Conservation (phyloP, 2,329 filamentous ascomycete genomes). For the Byssochlamys sp. region DNA sequence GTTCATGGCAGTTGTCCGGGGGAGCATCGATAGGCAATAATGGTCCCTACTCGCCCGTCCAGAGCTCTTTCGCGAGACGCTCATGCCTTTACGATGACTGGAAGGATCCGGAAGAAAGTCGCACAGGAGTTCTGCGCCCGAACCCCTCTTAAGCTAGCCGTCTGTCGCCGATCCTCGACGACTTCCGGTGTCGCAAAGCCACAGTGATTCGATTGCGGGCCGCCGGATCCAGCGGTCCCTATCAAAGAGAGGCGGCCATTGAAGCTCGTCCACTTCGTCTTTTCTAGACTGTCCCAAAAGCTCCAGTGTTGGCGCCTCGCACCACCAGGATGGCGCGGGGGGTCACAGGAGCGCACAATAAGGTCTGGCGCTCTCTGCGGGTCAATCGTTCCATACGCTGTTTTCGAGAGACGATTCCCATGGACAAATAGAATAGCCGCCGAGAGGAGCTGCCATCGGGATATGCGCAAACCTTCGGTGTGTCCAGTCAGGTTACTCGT, state of each 20-base stretch:
- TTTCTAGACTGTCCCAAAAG: neutral
- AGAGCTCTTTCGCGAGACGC: neutral
- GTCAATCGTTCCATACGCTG: neutral
- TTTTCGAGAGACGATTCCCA: constrained; percentile 8
- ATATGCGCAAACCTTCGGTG: constrained; percentile 5
- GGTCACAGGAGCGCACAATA: constrained; percentile 10
- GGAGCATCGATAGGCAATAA: neutral
- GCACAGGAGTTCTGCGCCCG: neutral
- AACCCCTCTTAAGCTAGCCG: constrained; percentile 1
- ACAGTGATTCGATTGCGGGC: constrained; percentile 17
- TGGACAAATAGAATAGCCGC: constrained; percentile 4
- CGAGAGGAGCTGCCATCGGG: constrained; percentile 4
- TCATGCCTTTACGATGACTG: neutral
- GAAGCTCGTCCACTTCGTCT: constrained; percentile 8
- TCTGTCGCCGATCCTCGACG: constrained; percentile 1
- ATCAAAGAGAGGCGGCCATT: constrained; percentile 15
- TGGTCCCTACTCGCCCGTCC: neutral
- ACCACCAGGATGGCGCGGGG: neutral
- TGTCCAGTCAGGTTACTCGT: constrained; percentile 2
- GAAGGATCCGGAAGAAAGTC: neutral
- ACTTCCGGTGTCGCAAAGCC: constrained; percentile 12
- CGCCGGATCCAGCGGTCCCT: constrained; percentile 24
- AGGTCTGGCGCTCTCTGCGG: neutral
- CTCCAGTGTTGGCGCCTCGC: neutral
- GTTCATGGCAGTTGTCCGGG: neutral